Conservation (phyloP, 2,329 filamentous ascomycete species). For the Penicillium sp. region DNA sequence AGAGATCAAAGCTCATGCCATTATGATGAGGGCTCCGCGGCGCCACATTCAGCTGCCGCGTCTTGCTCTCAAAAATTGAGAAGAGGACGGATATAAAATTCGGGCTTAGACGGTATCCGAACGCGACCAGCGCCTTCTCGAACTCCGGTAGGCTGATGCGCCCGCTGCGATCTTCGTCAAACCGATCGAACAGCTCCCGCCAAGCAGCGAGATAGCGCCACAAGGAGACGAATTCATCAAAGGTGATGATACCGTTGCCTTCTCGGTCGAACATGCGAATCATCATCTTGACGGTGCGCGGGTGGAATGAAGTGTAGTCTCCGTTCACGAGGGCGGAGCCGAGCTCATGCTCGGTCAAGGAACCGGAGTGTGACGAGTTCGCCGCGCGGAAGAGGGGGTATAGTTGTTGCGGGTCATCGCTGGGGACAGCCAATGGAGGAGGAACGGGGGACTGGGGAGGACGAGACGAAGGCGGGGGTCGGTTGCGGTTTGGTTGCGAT, state of each 20-base stretch:
- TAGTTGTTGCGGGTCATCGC: constrained; percentile 60
- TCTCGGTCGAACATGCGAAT: constrained; percentile 99
- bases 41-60: constrained; percentile 41
- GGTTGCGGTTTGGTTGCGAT: constrained; percentile 53
- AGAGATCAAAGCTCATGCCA: constrained; percentile 89
- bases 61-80: constrained; percentile 73
- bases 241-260: constrained; percentile 83
- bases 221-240: constrained; percentile 92
- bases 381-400: constrained; percentile 86
- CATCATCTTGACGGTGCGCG: constrained; percentile 96
- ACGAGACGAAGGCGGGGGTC: constrained; percentile 58
- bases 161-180: constrained; percentile 82
- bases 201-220: constrained; percentile 96
- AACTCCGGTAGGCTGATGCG: constrained; percentile 87
- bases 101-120: constrained; percentile 85
- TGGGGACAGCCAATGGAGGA: constrained; percentile 48
- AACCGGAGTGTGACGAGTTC: constrained; percentile 73
- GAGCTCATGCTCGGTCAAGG: constrained; percentile 82
- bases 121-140: constrained; percentile 83
- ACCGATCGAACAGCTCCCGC: constrained; percentile 91
- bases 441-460: constrained; percentile 65
- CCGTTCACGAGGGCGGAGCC: constrained; percentile 91
- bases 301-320: constrained; percentile 91
- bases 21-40: constrained; percentile 37
- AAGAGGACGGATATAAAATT: constrained; percentile 84